Percentiles rank a stretch among this genome's conserved stretches.
These are phyloP conservation scores for Populus tremula DNA, from an alignment of 345 rosid genomes.

Conservation along the genomic window DNA sequence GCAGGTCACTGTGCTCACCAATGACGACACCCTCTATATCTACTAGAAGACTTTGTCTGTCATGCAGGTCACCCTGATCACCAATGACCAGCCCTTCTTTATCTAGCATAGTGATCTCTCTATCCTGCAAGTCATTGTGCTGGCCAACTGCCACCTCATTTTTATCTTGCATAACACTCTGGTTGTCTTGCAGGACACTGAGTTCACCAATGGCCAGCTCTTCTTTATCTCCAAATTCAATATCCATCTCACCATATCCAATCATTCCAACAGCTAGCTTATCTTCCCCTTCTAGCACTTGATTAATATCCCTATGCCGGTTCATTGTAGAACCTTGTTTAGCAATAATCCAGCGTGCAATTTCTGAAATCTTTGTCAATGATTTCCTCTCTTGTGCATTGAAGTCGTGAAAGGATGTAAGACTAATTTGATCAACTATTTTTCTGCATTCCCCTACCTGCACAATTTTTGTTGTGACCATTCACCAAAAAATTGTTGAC, in stretches of 20 bases:
- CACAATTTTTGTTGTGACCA: background rate
- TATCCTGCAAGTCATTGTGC: too few species aligned
- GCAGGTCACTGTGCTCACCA: background rate
- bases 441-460: conserved; percentile 10
- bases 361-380: background rate
- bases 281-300: background rate
- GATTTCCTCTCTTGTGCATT: conserved; percentile 4
- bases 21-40: background rate
- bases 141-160: background rate
- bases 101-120: too few species aligned
- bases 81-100: background rate
- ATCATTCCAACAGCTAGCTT: background rate
- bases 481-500: background rate
- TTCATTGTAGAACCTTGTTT: background rate
- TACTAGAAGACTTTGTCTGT: background rate
- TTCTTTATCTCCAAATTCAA: too few species aligned
- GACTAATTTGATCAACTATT: conserved; percentile 3
- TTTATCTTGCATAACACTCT: background rate
- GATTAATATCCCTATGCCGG: background rate
- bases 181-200: too few species aligned
- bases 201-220: too few species aligned
- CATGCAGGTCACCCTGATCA: background rate
- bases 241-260: too few species aligned
- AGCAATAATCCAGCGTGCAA: conserved; percentile 5
- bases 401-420: background rate